These are phyloP conservation scores for Mesotaenium endlicherianum DNA, from an alignment of 139 green algal genomes.

Conservation along the genomic window DNA sequence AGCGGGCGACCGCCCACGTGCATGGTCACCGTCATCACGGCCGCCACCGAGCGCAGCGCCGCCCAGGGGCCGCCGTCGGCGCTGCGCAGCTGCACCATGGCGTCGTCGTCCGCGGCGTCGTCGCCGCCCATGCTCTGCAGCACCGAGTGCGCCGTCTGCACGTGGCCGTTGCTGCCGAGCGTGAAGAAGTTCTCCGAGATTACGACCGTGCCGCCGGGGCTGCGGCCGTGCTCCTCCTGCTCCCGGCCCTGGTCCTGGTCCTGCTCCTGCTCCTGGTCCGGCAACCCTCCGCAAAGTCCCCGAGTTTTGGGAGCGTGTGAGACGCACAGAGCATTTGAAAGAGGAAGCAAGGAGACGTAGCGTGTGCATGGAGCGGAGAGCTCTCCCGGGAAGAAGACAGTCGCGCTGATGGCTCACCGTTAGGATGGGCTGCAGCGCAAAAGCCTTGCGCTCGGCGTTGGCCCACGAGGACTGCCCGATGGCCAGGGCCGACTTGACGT, in stretches of 20 bases:
- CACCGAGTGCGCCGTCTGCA: neutral
- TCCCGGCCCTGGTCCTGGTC: neutral
- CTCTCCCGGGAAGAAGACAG: too few species aligned
- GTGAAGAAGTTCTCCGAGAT: slow-evolving; percentile 11
- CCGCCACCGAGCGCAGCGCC: slow-evolving; percentile 8
- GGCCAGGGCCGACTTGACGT: neutral
- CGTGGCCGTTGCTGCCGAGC: neutral
- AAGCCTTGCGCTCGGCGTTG: neutral
- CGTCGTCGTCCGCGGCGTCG: neutral
- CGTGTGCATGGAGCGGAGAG: too few species aligned
- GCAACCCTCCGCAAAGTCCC: too few species aligned
- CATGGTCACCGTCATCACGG: slow-evolving; percentile 5
- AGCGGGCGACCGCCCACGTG: slow-evolving; percentile 1
- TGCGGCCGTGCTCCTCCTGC: neutral
- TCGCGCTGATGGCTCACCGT: too few species aligned
- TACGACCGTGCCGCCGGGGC: neutral
- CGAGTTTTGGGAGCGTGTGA: too few species aligned
- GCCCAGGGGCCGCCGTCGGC: slow-evolving; percentile 32
- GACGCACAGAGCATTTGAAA: too few species aligned
- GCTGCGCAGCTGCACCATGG: slow-evolving; percentile 57
- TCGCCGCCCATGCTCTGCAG: neutral
- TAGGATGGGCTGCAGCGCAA: neutral
- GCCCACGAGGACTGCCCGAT: slow-evolving; percentile 8
- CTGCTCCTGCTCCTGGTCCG: neutral
- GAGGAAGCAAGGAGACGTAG: too few species aligned